These are phyloP conservation scores for Pelargonium citronellum DNA, from an alignment of 441 rosid species.

Conservation along the genomic window DNA sequence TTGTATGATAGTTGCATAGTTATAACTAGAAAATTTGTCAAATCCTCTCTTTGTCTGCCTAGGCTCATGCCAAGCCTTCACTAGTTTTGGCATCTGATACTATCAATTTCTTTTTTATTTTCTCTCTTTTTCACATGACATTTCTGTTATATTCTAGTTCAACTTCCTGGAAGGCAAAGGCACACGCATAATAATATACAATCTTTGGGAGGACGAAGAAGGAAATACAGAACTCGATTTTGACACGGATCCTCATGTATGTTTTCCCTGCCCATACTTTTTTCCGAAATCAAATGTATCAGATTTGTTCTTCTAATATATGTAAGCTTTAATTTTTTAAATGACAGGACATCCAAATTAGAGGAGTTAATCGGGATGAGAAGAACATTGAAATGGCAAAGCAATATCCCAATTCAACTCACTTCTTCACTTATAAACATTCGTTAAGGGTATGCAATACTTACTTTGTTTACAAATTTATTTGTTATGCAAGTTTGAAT, in stretches of 20 bases:
- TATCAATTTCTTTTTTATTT: background rate
- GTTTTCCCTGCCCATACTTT: constrained; percentile 14
- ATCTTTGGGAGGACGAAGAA: constrained; percentile 76
- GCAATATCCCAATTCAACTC: constrained; percentile 55
- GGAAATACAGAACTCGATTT: constrained; percentile 61
- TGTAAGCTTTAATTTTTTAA: constrained; percentile 2
- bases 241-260: constrained; percentile 51
- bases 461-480: background rate
- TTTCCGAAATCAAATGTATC: too few relatives aligned
- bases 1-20: background rate
- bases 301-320: too few relatives aligned
- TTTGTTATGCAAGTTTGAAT: background rate
- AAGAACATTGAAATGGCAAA: constrained; percentile 63
- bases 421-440: constrained; percentile 61
- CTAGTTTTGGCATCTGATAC: too few relatives aligned
- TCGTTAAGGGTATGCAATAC: constrained; percentile 52
- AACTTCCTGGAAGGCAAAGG: constrained; percentile 39
- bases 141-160: constrained; percentile 35
- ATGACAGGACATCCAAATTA: constrained; percentile 67
- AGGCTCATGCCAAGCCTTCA: background rate
- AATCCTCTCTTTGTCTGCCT: background rate
- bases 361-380: constrained; percentile 79
- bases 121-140: background rate
- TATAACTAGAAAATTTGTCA: background rate
- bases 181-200: constrained; percentile 55